Evolutionary conservation across 176 grass and related monocot species (phyloP).

Genomic region (Bonia amplexicaulis): DNA sequence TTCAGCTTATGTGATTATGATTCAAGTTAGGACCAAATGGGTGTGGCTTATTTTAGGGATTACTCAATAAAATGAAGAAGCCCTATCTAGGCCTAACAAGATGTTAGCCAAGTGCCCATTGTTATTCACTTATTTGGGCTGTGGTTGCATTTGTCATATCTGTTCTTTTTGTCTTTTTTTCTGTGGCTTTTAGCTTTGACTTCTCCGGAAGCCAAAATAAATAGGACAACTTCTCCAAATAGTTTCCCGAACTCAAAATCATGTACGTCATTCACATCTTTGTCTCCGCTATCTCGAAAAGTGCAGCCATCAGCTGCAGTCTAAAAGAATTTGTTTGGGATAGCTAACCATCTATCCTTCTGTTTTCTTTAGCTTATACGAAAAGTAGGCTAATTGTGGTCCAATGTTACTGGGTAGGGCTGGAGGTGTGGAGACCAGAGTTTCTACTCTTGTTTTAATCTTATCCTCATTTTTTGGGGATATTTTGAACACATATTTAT

Average conservation of each 20-base stretch:
- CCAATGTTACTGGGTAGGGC: neutral
- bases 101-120: neutral
- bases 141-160: neutral
- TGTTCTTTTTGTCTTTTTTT: no score
- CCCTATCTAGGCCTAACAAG: neutral
- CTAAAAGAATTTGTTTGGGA: neutral
- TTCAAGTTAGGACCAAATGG: neutral
- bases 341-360: neutral
- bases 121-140: neutral
- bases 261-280: no score
- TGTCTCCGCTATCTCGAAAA: no score
- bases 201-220: no score
- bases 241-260: no score
- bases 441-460: neutral
- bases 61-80: neutral
- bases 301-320: no score
- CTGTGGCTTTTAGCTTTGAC: no score
- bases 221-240: no score
- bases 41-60: neutral
- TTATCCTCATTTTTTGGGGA: neutral
- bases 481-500: neutral
- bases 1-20: neutral
- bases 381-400: neutral
- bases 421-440: neutral
- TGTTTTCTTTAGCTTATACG: neutral